Evolutionary conservation across 495 filamentous ascomycete genomes (phyloP).

Genomic region (Xylaria flabelliformis): DNA sequence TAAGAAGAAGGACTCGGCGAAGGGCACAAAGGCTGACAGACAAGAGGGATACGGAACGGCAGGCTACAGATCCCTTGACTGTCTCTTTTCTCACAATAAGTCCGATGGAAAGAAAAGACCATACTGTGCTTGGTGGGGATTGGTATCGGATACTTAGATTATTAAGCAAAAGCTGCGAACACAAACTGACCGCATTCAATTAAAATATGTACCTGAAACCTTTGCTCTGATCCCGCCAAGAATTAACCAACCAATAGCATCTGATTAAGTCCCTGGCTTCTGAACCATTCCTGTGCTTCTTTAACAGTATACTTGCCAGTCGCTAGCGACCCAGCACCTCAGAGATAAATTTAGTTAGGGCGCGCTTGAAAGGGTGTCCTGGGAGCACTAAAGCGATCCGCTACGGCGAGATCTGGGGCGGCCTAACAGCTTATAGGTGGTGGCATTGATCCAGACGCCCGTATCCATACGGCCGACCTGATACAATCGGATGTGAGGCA

Average conservation of each 20-base stretch:
- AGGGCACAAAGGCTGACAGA: constrained; percentile 13
- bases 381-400: constrained; percentile 2
- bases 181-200: not conserved
- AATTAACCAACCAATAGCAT: not conserved
- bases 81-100: constrained; percentile 4
- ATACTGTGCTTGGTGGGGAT: not conserved
- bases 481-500: not conserved
- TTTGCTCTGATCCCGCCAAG: not conserved
- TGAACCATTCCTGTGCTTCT: not conserved
- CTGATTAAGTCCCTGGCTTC: not conserved
- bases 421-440: not conserved
- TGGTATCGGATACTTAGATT: not conserved
- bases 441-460: constrained; percentile 6
- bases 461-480: not conserved
- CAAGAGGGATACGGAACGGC: not conserved
- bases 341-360: not conserved
- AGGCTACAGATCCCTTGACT: constrained; percentile 1
- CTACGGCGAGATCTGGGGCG: constrained; percentile 15
- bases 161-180: not conserved
- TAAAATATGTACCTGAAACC: not conserved
- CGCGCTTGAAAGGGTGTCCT: not conserved
- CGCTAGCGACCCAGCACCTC: not conserved
- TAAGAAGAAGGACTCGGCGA: constrained; percentile 2
- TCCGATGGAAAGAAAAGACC: not conserved
- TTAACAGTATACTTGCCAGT: not conserved